Percentiles rank a stretch among this genome's conserved stretches.
Conservation (phyloP, 805 yeast genomes). For the Pichia sporocuriosa region DNA sequence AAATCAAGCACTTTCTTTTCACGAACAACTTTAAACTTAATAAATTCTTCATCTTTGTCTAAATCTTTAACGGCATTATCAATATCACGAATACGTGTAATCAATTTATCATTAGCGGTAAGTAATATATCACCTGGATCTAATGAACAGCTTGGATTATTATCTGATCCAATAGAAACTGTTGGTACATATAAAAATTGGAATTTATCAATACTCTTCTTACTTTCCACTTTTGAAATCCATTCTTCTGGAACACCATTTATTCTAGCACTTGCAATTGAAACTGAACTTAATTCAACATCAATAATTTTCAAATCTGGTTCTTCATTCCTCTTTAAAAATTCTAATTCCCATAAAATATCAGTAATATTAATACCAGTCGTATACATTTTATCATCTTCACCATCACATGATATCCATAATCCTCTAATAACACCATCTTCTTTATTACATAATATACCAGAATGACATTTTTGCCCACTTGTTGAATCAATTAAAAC, state of each 20-base stretch:
- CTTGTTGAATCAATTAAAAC: conserved; percentile 66
- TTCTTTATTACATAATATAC: conserved; percentile 59
- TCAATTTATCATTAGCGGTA: conserved; percentile 57
- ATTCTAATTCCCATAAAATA: conserved; percentile 48
- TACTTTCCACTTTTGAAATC: conserved; percentile 58
- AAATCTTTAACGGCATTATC: conserved; percentile 38
- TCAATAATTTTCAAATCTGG: conserved; percentile 67
- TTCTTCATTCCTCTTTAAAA: conserved; percentile 39
- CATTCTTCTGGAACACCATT: conserved; percentile 85
- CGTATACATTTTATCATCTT: conserved; percentile 55
- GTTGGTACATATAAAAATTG: conserved; percentile 69
- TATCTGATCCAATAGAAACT: conserved; percentile 35
- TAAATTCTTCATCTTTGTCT: conserved; percentile 24
- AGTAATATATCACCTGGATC: conserved; percentile 71
- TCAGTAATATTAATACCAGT: conserved; percentile 77
- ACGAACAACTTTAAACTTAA: conserved; percentile 63
- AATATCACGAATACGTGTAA: conserved; percentile 63
- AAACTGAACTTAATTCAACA: conserved; percentile 65
- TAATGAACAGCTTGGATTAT: conserved; percentile 29
- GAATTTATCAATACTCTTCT: conserved; percentile 48
- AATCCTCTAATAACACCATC: conserved; percentile 78
- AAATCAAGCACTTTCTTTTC: conserved; percentile 57
- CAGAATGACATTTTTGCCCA: conserved; percentile 66
- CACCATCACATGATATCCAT: conserved; percentile 83
- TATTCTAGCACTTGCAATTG: conserved; percentile 69